Base-by-base conservation (phyloP, 371 early-diverging fungal genomes). In the Syncephalastrum sp. region DNA sequence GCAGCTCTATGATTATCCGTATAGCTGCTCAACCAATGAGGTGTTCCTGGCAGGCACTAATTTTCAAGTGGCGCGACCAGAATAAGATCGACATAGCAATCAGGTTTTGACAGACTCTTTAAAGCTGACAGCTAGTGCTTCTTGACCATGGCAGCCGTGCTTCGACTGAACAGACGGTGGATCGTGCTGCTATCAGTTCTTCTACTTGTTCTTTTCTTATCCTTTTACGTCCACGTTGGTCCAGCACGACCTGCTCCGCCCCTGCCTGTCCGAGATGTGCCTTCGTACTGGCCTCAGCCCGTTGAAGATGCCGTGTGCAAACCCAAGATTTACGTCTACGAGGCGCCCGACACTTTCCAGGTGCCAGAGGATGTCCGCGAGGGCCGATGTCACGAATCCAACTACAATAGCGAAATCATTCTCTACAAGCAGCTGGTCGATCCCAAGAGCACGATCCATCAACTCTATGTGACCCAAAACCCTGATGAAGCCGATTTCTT, bases 281-380 rank as follows among this genome's bases (percentile, higher is more conserved):
- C 55, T 3, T 57, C 59, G 1, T 77, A 77, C 51, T 82, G 82
- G 82, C 82, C 82, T n/a, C 65, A 75, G 24, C 73, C 67, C n/a
- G 24, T 82, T 10, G 75, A 79, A 41, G 63, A 75, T 48, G 65
- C 78, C 8, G 61, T 79, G 1, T 82, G 82, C 53, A 62, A 61
- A 62, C 80, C 80, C 41, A 79, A 78, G 56, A 82, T 82, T 25
- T 82, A 75, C 61, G 82, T 82, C 14, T 82, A 82, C 60, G 68
- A 75, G 41, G 63, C 70, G 33, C 78, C 80, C 10, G 60, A 60
- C 4, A 56, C 58, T 10, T 63, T 75, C 17, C 81, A 77, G 66
- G 73, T 77, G 12, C 56, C 70, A 0, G 64, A 62, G 27, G 16
- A 58, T 4, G 51, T 69, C 5, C 76, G 70, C 45, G 56, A 70